phyloP scores from a whole-genome alignment of 2,329 filamentous ascomycete species.

The Aspergillus spinulosporus region DNA sequence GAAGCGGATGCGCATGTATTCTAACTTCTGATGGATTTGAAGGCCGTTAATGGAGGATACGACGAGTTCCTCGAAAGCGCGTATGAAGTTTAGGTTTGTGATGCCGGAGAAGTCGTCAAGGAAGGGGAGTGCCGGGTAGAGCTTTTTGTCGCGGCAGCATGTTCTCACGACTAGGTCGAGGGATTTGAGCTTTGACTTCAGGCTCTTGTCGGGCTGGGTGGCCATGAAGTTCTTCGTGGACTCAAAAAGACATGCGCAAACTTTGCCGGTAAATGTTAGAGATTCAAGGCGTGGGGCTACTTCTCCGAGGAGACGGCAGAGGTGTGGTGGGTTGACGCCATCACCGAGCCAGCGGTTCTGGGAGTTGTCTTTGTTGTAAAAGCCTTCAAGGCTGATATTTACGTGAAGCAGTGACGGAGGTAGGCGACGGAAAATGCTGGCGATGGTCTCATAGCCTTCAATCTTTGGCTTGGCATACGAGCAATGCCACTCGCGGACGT shows the following conservation, averaged over 20 bases:
- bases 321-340: constrained; percentile 58
- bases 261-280: constrained; percentile 69
- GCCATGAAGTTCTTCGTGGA: constrained; percentile 54
- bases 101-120: constrained; percentile 69
- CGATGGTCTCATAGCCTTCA: constrained; percentile 71
- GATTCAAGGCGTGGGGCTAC: constrained; percentile 65
- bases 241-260: constrained; percentile 70
- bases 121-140: constrained; percentile 41
- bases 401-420: constrained; percentile 62
- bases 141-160: constrained; percentile 57
- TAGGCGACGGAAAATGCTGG: constrained; percentile 60
- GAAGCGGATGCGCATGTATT: constrained; percentile 70
- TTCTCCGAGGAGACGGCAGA: constrained; percentile 64
- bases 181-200: constrained; percentile 54
- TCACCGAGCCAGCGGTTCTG: constrained; percentile 53
- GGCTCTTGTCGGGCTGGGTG: constrained; percentile 37
- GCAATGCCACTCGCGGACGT: constrained; percentile 58
- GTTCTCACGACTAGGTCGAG: constrained; percentile 74
- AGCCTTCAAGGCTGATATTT: constrained; percentile 69
- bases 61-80: constrained; percentile 69
- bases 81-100: constrained; percentile 70
- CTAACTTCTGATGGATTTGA: constrained; percentile 58
- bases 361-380: constrained; percentile 65
- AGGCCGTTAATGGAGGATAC: constrained; percentile 63
- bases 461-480: constrained; percentile 68